Conservation (phyloP, 306 rosid species). For the Mucuna pruriens region DNA sequence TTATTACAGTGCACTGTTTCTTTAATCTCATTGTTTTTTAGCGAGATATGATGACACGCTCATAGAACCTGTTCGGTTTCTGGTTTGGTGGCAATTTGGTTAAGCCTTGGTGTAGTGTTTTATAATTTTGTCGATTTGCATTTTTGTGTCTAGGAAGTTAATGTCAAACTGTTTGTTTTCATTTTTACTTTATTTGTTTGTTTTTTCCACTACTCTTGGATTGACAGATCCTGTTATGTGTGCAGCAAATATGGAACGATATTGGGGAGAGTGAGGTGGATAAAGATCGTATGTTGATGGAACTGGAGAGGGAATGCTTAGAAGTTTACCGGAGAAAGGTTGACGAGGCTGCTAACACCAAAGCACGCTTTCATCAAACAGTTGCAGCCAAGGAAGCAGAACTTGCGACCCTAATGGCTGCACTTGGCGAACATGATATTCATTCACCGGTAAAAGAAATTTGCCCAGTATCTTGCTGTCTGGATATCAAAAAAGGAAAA, state of each 20-base stretch:
- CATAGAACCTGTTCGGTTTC: constrained; percentile 8
- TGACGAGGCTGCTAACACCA: constrained; percentile 85
- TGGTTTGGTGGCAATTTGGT: constrained; percentile 14
- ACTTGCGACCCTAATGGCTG: constrained; percentile 87
- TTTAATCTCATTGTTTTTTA: background rate
- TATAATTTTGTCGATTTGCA: constrained; percentile 10
- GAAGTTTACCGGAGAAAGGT: constrained; percentile 90
- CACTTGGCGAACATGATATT: constrained; percentile 87
- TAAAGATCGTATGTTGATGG: constrained; percentile 79
- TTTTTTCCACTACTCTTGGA: background rate
- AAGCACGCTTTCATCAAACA: constrained; percentile 91
- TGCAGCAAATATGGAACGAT: constrained; percentile 95
- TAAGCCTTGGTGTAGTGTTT: constrained; percentile 3
- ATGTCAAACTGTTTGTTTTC: background rate
- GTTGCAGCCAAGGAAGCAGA: constrained; percentile 96
- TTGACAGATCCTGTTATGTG: constrained; percentile 28
- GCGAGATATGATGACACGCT: background rate
- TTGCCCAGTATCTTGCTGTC: background rate
- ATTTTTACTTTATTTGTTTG: background rate
- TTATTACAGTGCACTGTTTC: constrained; percentile 1
- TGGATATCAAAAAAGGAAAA: background rate
- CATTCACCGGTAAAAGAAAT: constrained; percentile 67
- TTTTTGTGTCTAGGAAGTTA: constrained; percentile 19
- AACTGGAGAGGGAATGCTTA: constrained; percentile 93
- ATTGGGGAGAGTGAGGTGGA: constrained; percentile 90